Evolutionary conservation across 2,329 filamentous ascomycete genomes (phyloP).

Genomic region (Incumbomyces delicatus): DNA sequence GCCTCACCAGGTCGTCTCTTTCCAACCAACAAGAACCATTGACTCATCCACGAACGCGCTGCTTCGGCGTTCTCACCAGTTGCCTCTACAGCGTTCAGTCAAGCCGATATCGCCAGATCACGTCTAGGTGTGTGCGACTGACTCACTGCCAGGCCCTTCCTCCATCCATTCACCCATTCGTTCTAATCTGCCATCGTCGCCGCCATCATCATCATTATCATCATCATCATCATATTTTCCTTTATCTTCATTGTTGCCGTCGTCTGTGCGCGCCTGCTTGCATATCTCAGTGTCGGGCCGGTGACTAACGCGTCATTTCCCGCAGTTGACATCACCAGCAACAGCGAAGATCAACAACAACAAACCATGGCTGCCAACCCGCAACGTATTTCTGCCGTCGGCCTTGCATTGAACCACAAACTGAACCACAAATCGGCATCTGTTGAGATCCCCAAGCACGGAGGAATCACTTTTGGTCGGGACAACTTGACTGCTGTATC

Average conservation of each 20-base stretch:
- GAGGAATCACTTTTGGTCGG: conserved; percentile 27
- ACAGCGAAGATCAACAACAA: conserved; percentile 4
- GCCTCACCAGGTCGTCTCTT: conserved; percentile 18
- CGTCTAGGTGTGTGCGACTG: conserved; percentile 2
- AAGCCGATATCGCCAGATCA: conserved; percentile 8
- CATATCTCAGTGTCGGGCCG: not conserved
- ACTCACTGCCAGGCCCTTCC: not conserved
- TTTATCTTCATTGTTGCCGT: not conserved
- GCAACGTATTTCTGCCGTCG: conserved; percentile 35
- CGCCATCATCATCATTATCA: no score
- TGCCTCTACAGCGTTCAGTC: conserved; percentile 1
- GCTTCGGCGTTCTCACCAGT: conserved; percentile 3
- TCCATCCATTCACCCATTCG: not conserved
- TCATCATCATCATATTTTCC: no score
- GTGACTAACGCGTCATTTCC: not conserved
- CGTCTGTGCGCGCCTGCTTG: conserved; percentile 3
- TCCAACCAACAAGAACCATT: conserved; percentile 8
- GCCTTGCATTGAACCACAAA: conserved; percentile 41
- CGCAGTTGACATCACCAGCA: conserved; percentile 1
- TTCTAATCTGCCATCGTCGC: not conserved
- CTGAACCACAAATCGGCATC: conserved; percentile 28
- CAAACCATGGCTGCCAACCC: conserved; percentile 34
- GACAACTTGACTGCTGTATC: conserved; percentile 28
- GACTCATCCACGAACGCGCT: conserved; percentile 16
- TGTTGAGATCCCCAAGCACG: conserved; percentile 39